Evolutionary conservation across 139 green algal genomes (phyloP).

Genomic region (Tetraselmis chui): DNA sequence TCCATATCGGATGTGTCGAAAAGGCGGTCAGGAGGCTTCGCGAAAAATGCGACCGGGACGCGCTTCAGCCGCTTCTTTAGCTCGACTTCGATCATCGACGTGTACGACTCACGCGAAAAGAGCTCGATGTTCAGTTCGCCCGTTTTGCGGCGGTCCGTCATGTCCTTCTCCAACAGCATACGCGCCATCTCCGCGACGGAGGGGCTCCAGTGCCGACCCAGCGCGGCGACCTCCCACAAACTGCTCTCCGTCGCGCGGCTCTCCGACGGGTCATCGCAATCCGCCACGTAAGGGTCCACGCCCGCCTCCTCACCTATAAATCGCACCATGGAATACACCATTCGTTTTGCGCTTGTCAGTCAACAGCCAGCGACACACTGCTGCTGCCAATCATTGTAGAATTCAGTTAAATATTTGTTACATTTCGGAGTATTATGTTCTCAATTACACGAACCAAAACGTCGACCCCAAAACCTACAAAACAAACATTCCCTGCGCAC

Average conservation of each 20-base stretch:
- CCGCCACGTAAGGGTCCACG: constrained; percentile 48
- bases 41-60: constrained; percentile 50
- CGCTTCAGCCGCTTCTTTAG: constrained; percentile 55
- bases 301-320: constrained; percentile 14
- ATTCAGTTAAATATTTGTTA: too few relatives aligned
- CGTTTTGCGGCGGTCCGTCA: constrained; percentile 65
- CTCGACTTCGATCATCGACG: constrained; percentile 56
- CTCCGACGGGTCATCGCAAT: constrained; percentile 57
- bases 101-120: constrained; percentile 56
- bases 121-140: constrained; percentile 68
- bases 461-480: too few relatives aligned
- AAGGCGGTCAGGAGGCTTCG: constrained; percentile 25
- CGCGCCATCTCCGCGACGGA: constrained; percentile 69
- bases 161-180: constrained; percentile 79
- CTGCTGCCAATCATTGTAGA: too few relatives aligned
- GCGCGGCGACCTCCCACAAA: constrained; percentile 87
- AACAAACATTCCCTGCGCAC: too few relatives aligned
- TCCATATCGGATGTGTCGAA: constrained; percentile 19
- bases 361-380: too few relatives aligned
- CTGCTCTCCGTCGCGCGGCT: constrained; percentile 77
- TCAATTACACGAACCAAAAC: too few relatives aligned
- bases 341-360: too few relatives aligned
- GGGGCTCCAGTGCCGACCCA: constrained; percentile 76
- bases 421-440: too few relatives aligned
- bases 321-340: too few relatives aligned